Percentiles rank a stretch among this genome's conserved stretches.
These are phyloP conservation scores for Crithidia acanthocephali DNA, from an alignment of 208 protist species.

Conservation along the genomic window DNA sequence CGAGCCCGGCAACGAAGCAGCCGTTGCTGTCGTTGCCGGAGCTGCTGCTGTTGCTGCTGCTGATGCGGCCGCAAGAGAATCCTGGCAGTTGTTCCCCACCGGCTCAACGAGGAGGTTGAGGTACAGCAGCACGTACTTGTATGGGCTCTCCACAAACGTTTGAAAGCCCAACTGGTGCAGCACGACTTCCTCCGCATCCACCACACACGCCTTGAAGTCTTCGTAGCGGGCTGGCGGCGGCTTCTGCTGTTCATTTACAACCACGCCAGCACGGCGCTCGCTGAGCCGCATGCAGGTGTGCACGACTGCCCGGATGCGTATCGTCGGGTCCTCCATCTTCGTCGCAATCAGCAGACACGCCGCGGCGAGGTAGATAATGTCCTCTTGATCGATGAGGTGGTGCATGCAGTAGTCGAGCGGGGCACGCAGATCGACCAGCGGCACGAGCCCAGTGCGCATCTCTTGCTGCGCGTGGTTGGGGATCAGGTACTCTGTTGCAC, in stretches of 20 bases:
- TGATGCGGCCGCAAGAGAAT: neutral
- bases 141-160: constrained; percentile 78
- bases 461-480: constrained; percentile 52
- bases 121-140: constrained; percentile 79
- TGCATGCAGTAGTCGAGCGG: constrained; percentile 81
- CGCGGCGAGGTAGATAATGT: constrained; percentile 71
- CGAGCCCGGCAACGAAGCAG: neutral
- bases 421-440: constrained; percentile 68
- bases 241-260: constrained; percentile 35
- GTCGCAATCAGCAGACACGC: constrained; percentile 82
- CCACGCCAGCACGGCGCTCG: constrained; percentile 38
- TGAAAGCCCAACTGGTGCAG: constrained; percentile 84
- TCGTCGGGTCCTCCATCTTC: constrained; percentile 72
- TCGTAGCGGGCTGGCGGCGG: constrained; percentile 41
- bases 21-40: neutral
- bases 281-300: constrained; percentile 66
- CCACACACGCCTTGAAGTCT: constrained; percentile 72
- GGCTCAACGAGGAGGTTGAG: constrained; percentile 59
- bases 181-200: constrained; percentile 75
- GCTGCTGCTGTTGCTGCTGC: too few species aligned
- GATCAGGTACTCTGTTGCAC: constrained; percentile 58
- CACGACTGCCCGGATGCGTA: constrained; percentile 65
- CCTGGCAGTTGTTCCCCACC: neutral
- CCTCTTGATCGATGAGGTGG: constrained; percentile 63
- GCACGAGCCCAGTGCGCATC: constrained; percentile 51